phyloP scores from a whole-genome alignment of 208 protist species.

The Porcisia deanei region DNA sequence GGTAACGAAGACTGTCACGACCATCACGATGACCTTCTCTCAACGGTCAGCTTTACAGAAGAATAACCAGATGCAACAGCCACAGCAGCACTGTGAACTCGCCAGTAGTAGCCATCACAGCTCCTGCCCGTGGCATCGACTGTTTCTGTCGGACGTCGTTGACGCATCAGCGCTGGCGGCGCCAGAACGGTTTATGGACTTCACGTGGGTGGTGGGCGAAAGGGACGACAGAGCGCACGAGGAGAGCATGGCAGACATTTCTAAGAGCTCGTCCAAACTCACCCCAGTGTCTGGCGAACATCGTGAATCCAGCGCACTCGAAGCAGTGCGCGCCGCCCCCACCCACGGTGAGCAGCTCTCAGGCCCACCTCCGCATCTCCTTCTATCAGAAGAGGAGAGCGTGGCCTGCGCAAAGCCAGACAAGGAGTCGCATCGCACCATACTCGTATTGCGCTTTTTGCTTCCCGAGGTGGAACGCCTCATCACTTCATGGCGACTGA shows the following conservation, averaged over 20 bases:
- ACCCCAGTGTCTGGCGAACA: background rate
- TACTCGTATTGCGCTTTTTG: constrained; percentile 38
- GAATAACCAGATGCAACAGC: background rate
- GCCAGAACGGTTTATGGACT: constrained; percentile 31
- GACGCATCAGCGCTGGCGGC: constrained; percentile 24
- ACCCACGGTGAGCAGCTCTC: background rate
- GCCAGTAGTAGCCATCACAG: background rate
- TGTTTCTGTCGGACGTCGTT: constrained; percentile 24
- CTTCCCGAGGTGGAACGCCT: constrained; percentile 51
- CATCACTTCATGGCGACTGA: constrained; percentile 51
- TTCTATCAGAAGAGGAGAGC: background rate
- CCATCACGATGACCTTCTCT: constrained; percentile 31
- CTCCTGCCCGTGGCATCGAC: constrained; percentile 26
- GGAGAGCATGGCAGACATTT: background rate
- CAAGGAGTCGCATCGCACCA: background rate
- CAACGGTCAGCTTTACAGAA: constrained; percentile 2
- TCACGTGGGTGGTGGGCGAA: constrained; percentile 18
- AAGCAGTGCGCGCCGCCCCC: background rate
- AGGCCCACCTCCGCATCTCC: background rate
- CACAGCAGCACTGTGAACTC: background rate
- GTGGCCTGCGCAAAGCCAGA: background rate
- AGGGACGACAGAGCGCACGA: background rate
- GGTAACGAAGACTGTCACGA: constrained; percentile 12
- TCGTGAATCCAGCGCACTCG: background rate
- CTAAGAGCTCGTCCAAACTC: background rate